These are phyloP conservation scores for Pichia californica DNA, from an alignment of 805 yeast species.

Conservation along the genomic window DNA sequence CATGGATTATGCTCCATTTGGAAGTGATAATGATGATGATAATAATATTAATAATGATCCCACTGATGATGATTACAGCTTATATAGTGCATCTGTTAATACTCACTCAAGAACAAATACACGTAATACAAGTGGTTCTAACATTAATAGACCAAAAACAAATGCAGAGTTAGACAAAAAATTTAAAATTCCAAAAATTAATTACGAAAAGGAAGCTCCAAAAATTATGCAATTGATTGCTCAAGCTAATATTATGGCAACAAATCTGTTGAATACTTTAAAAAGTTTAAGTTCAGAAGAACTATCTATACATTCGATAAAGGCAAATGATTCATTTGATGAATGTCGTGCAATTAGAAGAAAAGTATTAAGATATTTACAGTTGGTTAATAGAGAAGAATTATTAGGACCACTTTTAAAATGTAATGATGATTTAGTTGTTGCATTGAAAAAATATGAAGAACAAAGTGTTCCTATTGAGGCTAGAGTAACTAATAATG, in stretches of 20 bases:
- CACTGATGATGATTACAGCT: background rate
- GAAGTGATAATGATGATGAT: slow-evolving; percentile 18
- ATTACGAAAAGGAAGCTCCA: slow-evolving; percentile 66
- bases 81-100: background rate
- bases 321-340: slow-evolving; percentile 61
- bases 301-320: slow-evolving; percentile 57
- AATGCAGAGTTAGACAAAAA: slow-evolving; percentile 38
- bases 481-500: slow-evolving; percentile 27
- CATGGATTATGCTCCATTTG: slow-evolving; percentile 29
- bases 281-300: slow-evolving; percentile 37
- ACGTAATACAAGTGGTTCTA: too few species aligned
- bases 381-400: slow-evolving; percentile 77
- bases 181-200: slow-evolving; percentile 60
- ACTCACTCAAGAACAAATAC: too few species aligned
- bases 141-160: slow-evolving; percentile 15
- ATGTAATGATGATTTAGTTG: slow-evolving; percentile 86
- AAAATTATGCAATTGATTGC: slow-evolving; percentile 63
- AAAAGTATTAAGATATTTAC: slow-evolving; percentile 73
- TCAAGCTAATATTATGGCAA: slow-evolving; percentile 67
- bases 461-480: slow-evolving; percentile 36
- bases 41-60: too few species aligned
- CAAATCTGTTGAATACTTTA: slow-evolving; percentile 58
- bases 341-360: slow-evolving; percentile 71
- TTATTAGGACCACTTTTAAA: slow-evolving; percentile 79
- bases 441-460: slow-evolving; percentile 65